Evolutionary conservation across 2,329 filamentous ascomycete genomes (phyloP).

Genomic region (Hypocrella siamensis): DNA sequence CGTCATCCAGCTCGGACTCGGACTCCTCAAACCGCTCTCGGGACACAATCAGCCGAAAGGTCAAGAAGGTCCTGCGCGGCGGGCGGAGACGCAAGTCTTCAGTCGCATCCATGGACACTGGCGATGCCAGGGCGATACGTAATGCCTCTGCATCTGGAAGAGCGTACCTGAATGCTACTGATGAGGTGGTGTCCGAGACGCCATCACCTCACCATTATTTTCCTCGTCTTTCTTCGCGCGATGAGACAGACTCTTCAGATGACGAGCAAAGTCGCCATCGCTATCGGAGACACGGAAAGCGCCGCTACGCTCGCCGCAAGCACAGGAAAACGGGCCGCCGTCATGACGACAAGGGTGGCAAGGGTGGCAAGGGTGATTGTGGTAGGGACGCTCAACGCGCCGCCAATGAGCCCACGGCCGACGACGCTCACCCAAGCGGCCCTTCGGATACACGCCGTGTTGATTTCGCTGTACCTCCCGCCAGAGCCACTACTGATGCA

Average conservation of each 20-base stretch:
- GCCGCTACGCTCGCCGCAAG: conserved; percentile 16
- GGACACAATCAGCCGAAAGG: conserved; percentile 54
- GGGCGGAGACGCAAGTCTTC: conserved; percentile 65
- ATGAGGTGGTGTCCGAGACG: conserved; percentile 23
- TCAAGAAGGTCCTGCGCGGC: conserved; percentile 59
- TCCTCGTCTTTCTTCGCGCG: conserved; percentile 18
- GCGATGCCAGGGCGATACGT: conserved; percentile 15
- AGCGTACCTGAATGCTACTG: conserved; percentile 15
- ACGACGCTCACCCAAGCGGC: conserved; percentile 13
- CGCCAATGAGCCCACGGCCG: conserved; percentile 2
- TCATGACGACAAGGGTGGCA: no score
- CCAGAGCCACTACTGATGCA: conserved; percentile 8
- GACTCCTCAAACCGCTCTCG: conserved; percentile 41
- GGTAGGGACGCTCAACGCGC: conserved; percentile 24
- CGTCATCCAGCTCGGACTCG: conserved; percentile 52
- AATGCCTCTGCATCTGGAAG: conserved; percentile 24
- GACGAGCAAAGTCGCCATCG: conserved; percentile 23
- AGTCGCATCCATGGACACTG: conserved; percentile 48
- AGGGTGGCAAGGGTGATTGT: no score
- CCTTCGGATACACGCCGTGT: conserved; percentile 31
- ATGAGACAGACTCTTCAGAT: conserved; percentile 28
- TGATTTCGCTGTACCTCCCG: conserved; percentile 33
- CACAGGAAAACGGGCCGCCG: conserved; percentile 19
- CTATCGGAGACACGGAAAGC: conserved; percentile 17
- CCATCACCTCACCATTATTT: conserved; percentile 20